A percentile compares a stretch with the other conserved stretches of the same genome.
Evolutionary conservation across 2,329 filamentous ascomycete species (phyloP).

Genomic region (Penicillium freii): DNA sequence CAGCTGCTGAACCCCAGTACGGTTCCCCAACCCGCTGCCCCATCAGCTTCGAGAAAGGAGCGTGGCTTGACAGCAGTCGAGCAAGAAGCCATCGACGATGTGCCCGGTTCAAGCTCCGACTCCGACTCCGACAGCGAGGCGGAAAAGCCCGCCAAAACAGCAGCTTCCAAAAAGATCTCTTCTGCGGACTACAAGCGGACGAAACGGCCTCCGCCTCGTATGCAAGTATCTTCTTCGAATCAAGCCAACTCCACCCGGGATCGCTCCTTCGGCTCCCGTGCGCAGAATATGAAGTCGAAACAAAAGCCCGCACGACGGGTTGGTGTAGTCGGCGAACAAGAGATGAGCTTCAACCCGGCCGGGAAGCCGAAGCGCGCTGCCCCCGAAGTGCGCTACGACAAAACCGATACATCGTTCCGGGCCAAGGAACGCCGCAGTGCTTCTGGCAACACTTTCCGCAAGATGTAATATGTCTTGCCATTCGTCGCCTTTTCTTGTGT

Average conservation of each 20-base stretch:
- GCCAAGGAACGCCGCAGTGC: slow-evolving; percentile 50
- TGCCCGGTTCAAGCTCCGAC: slow-evolving; percentile 43
- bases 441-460: slow-evolving; percentile 49
- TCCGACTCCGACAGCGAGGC: slow-evolving; percentile 36
- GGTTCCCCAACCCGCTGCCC: slow-evolving; percentile 34
- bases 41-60: slow-evolving; percentile 32
- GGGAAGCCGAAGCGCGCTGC: slow-evolving; percentile 40
- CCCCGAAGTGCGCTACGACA: slow-evolving; percentile 22
- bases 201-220: slow-evolving; percentile 51
- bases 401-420: slow-evolving; percentile 26
- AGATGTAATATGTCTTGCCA: slow-evolving; percentile 36
- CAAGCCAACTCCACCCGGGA: slow-evolving; percentile 48
- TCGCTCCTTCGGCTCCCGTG: slow-evolving; percentile 58
- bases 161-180: slow-evolving; percentile 50
- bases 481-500: background rate
- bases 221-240: slow-evolving; percentile 57
- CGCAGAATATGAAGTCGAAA: slow-evolving; percentile 44
- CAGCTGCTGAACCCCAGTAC: slow-evolving; percentile 86
- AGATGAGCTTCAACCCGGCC: slow-evolving; percentile 60
- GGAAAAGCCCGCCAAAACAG: slow-evolving; percentile 28
- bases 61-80: slow-evolving; percentile 62
- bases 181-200: slow-evolving; percentile 56
- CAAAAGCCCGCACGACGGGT: slow-evolving; percentile 33
- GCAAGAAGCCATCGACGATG: slow-evolving; percentile 57
- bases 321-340: slow-evolving; percentile 50